These are phyloP conservation scores for Nymphaea colorata DNA, from an alignment of 164 flowering plant genomes.

Conservation along the genomic window DNA sequence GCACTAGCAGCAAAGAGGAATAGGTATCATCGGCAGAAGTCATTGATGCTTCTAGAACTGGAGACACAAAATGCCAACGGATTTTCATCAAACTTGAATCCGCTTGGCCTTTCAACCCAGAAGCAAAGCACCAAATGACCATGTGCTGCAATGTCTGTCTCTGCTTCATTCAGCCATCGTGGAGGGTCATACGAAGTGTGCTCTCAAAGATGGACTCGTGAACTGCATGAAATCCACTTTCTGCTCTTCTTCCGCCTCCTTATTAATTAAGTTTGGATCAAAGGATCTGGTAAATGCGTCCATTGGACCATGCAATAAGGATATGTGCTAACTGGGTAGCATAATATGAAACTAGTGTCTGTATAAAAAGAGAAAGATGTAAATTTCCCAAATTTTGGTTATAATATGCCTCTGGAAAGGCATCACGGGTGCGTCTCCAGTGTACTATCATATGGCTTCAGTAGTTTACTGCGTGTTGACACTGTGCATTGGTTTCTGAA, in stretches of 20 bases:
- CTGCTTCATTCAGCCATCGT: not conserved
- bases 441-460: no score
- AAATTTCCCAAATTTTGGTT: no score
- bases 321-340: no score
- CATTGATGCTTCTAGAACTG: constrained; percentile 92
- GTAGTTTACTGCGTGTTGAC: no score
- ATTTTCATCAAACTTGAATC: constrained; percentile 44
- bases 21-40: constrained; percentile 83
- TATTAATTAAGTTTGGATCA: not conserved
- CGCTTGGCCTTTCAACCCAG: constrained; percentile 3
- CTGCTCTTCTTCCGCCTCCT: not conserved
- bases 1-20: constrained; percentile 94
- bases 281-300: no score
- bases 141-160: not conserved
- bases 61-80: constrained; percentile 72
- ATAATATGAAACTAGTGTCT: no score
- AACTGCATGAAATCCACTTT: not conserved
- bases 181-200: not conserved
- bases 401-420: no score
- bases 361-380: no score
- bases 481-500: no score
- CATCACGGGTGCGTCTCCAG: no score
- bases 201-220: not conserved
- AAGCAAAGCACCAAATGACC: not conserved
- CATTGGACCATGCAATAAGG: no score